Evolutionary conservation across 495 filamentous ascomycete species (phyloP), one percentile per base, ranked within the genome.

Genomic region (Penicillium goetzii): DNA sequence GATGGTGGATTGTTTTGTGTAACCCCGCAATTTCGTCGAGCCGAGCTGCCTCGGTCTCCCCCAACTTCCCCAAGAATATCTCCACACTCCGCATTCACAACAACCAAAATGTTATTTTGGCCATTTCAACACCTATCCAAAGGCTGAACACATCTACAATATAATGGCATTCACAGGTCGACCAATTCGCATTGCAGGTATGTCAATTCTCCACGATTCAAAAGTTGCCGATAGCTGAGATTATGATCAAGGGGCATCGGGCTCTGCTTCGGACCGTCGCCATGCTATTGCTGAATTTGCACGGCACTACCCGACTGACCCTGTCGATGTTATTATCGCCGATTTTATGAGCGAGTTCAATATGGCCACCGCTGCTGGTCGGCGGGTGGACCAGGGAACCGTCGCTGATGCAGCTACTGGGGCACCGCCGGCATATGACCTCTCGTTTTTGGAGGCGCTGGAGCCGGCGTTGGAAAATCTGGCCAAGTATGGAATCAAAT

Each of bases 301-400:
- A 10, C 71, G 68, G 15, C 79, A 84, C 58, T 36, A 69, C 15
- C 64, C 66, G 8, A 71, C 66, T 0, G 84, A 85, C 41, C 83
- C 80, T 0, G 74, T 86, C 34, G 83, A 86, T 71, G 81, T 87
- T 15, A 82, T 87, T 26, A 82, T 80, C 23, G 83, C 83, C 14
- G 84, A 87, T 66, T 86, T 81, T 73, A 83, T 87, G 83, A 80
- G 76, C 58, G 84, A 87, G 63, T 79, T 75, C 38, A 85, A 84
- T 59, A 85, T 85, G 83, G 78, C 79, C 21, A 74, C 75, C 9
- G 64, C 71, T 32, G 78, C 80, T n/a, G 78, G 74, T 43, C 71
- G 73, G 19, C 81, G 82, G 50, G 72, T 77, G 49, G 74, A 81
- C 54, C 65, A 73, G 30, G 30, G 32, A 55, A 36, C 23, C 11